Percentiles rank a stretch among this genome's conserved stretches.
These are phyloP conservation scores for Ophiognomonia clavigignenti-juglandacearum DNA, from an alignment of 2,329 filamentous ascomycete species.

Conservation along the genomic window DNA sequence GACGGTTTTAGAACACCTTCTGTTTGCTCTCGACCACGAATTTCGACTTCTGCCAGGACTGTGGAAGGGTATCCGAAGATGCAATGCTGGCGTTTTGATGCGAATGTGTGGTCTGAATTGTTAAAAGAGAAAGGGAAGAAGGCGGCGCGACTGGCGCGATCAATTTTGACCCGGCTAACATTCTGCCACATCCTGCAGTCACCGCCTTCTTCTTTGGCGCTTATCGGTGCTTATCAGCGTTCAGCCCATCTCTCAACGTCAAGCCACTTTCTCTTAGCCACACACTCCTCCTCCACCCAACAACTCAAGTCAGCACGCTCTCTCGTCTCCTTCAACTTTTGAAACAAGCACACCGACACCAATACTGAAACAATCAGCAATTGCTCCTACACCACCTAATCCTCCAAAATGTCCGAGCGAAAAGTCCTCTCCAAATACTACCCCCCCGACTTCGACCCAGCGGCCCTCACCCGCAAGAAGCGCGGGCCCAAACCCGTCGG, in stretches of 20 bases:
- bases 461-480: constrained; percentile 65
- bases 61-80: constrained; percentile 24
- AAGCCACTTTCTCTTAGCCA: background rate
- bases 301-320: background rate
- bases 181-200: background rate
- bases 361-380: background rate
- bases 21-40: constrained; percentile 54
- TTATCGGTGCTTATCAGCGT: background rate
- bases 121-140: constrained; percentile 18
- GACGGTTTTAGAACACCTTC: constrained; percentile 58
- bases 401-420: constrained; percentile 68
- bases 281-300: no score
- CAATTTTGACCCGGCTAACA: background rate
- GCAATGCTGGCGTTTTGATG: constrained; percentile 33
- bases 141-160: background rate
- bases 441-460: constrained; percentile 85
- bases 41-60: constrained; percentile 49
- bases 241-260: background rate
- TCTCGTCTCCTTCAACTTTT: background rate
- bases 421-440: constrained; percentile 69
- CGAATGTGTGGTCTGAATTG: constrained; percentile 27
- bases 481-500: constrained; percentile 63
- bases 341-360: background rate
- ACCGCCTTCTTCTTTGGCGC: constrained; percentile 11
- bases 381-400: background rate